These are phyloP conservation scores for Nakazawaea ishiwadae DNA, from an alignment of 805 yeast genomes.

Conservation along the genomic window DNA sequence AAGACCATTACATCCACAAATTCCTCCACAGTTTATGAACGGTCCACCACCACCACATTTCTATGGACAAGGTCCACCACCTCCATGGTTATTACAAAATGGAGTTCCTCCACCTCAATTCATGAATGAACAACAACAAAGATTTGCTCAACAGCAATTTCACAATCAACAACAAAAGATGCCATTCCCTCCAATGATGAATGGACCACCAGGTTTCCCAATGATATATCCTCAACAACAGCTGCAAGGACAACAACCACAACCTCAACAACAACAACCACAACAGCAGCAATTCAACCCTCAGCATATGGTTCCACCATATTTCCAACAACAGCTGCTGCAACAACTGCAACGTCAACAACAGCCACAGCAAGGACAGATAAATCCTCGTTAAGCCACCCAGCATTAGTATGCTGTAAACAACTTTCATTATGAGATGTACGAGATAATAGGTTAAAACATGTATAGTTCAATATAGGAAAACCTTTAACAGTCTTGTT, in stretches of 20 bases:
- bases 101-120: constrained; percentile 2
- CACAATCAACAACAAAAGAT: constrained; percentile 3
- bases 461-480: too few relatives aligned
- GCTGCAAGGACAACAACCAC: constrained; percentile 15
- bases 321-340: constrained; percentile 14
- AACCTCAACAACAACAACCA: constrained; percentile 2
- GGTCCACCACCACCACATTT: constrained; percentile 7
- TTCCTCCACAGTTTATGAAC: constrained; percentile 12
- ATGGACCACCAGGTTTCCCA: constrained; percentile 11
- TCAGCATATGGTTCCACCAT: constrained; percentile 14
- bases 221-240: constrained; percentile 8
- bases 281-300: constrained; percentile 11
- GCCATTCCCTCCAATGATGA: constrained; percentile 8
- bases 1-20: neutral
- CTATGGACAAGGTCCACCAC: constrained; percentile 13
- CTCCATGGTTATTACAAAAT: constrained; percentile 9
- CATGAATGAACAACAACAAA: constrained; percentile 1
- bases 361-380: constrained; percentile 17
- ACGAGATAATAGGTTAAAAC: too few relatives aligned
- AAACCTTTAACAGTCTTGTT: too few relatives aligned
- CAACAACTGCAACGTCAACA: constrained; percentile 12
- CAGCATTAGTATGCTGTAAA: constrained; percentile 17
- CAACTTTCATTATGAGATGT: too few relatives aligned
- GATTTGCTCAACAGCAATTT: constrained; percentile 7
- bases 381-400: constrained; percentile 14